Evolutionary conservation across 805 yeast species (phyloP), one percentile per base, ranked within the genome.

Genomic region (Cyberlindnera saturnus): DNA sequence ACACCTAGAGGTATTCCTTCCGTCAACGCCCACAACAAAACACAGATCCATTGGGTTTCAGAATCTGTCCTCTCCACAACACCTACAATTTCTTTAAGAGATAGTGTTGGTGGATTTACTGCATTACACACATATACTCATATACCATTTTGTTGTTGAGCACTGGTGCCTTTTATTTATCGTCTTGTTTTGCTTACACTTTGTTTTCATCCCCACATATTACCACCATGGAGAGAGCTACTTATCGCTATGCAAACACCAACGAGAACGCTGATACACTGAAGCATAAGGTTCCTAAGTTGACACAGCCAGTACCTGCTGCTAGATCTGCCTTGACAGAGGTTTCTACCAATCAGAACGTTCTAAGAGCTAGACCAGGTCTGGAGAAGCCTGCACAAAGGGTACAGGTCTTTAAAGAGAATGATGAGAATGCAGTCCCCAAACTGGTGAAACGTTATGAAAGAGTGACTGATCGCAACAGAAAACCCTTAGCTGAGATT

Each of bases 401-500:
- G 36, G 47, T 55, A 9, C 51, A 43, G n/a, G 55, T 55, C 3
- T 53, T 45, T 34, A 39, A 49, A 3, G 53, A 53, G 34, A 50
- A 44, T 29, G 53, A 55, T 38, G 61, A 57, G 38, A 55, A 55
- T 37, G 44, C 40, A 3, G 56, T 47, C 4, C 52, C 53, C 15
- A 42, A 26, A 6, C 11, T 44, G 6, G n/a, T n/a, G 6, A 37
- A 37, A 23, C 35, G 36, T 19, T 29, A 34, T 10, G 41, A 34
- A 19, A 29, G 35, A 17, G n/a, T 33, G n/a, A 20, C 18, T 14
- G 40, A 31, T 9, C 31, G 16, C 9, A 30, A 42, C 23, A 56
- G 62, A 41, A 43, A 43, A 23, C 59, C 62, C 4, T 48, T 57
- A 36, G 50, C 54, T n/a, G 62, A 57, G 7, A 41, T 57, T 20